These are phyloP conservation scores for Hansenula anomala DNA, from an alignment of 1,139 yeast species.

Conservation along the genomic window DNA sequence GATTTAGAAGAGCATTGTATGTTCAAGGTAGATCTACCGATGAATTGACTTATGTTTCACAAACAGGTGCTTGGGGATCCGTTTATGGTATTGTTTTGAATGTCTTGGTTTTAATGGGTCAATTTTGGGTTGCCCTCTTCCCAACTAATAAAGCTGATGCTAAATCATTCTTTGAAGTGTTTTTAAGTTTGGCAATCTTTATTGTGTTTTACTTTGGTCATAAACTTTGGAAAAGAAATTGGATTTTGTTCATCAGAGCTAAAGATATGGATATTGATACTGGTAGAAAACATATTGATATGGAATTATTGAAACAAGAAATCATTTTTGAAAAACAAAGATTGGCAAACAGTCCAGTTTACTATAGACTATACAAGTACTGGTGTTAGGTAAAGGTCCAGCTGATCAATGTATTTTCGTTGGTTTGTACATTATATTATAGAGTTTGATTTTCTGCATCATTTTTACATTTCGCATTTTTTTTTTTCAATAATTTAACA, in stretches of 20 bases:
- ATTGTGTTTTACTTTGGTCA: slow-evolving; percentile 53
- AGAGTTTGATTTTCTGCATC: too few species aligned
- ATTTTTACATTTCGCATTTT: too few species aligned
- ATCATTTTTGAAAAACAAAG: slow-evolving; percentile 54
- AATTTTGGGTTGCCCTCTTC: slow-evolving; percentile 69
- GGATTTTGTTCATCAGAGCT: slow-evolving; percentile 41
- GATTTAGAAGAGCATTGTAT: slow-evolving; percentile 57
- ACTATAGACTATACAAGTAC: slow-evolving; percentile 43
- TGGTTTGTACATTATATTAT: background rate
- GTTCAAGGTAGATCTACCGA: slow-evolving; percentile 47
- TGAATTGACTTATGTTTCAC: slow-evolving; percentile 50
- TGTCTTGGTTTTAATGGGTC: slow-evolving; percentile 48
- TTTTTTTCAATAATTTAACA: too few species aligned
- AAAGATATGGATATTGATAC: slow-evolving; percentile 60
- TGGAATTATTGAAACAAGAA: slow-evolving; percentile 63
- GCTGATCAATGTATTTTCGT: too few species aligned
- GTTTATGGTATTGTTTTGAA: slow-evolving; percentile 43
- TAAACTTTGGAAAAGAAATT: slow-evolving; percentile 51
- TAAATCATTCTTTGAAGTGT: slow-evolving; percentile 52
- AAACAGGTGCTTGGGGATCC: slow-evolving; percentile 51
- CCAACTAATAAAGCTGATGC: slow-evolving; percentile 55
- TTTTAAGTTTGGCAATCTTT: slow-evolving; percentile 59
- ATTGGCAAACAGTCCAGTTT: slow-evolving; percentile 46
- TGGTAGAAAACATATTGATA: slow-evolving; percentile 65
- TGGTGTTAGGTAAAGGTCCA: too few species aligned